Evolutionary conservation across 2,329 filamentous ascomycete genomes (phyloP).

Genomic region (Phyllosticta capitalensis): DNA sequence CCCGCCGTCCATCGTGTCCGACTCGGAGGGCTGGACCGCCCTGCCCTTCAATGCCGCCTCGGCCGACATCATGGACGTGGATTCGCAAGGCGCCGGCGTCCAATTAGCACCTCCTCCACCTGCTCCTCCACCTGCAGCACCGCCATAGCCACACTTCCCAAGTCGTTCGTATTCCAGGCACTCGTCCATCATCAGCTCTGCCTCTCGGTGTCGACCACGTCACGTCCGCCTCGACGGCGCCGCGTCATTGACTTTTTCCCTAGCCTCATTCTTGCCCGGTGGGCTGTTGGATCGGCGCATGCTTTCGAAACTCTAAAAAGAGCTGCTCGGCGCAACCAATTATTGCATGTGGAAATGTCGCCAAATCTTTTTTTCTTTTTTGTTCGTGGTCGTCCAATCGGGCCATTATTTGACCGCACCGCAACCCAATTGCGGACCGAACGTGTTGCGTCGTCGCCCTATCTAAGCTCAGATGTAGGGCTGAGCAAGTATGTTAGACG

Average conservation of each 20-base stretch:
- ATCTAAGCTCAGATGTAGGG: too few relatives aligned
- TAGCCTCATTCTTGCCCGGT: too few relatives aligned
- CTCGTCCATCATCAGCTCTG: background rate
- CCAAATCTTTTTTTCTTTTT: background rate
- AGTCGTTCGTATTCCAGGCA: background rate
- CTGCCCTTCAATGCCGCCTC: slow-evolving; percentile 28
- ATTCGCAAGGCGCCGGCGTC: slow-evolving; percentile 6
- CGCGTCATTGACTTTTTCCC: background rate
- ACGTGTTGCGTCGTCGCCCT: too few relatives aligned
- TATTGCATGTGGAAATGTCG: background rate
- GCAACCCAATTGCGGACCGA: too few relatives aligned
- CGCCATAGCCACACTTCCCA: background rate
- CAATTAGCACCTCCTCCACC: background rate
- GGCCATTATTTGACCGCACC: too few relatives aligned
- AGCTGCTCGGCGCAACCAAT: background rate
- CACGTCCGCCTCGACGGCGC: background rate
- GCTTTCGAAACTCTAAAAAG: background rate
- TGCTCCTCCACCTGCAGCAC: background rate
- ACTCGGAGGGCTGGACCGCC: slow-evolving; percentile 27
- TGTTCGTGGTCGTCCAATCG: too few relatives aligned
- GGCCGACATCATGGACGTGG: slow-evolving; percentile 16
- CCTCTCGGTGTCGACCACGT: background rate
- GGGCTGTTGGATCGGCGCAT: background rate
- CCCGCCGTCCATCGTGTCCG: slow-evolving; percentile 28
- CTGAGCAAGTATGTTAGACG: too few relatives aligned